Conservation (phyloP, 257 asterid species). For the Fraxinus quadrangulata region DNA sequence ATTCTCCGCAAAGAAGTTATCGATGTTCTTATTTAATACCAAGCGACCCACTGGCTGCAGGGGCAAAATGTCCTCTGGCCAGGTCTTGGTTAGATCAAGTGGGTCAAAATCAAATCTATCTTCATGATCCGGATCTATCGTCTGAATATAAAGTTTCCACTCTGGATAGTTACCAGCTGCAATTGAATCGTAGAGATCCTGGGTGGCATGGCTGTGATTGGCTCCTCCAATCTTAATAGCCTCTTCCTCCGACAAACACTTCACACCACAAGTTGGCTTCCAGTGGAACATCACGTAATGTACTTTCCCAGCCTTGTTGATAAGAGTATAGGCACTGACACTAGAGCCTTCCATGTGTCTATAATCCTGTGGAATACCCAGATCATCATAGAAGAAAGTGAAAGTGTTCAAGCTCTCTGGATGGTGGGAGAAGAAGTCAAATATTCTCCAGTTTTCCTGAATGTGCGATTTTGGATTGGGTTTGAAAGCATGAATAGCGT, state of each 20-base stretch:
- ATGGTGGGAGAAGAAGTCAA: constrained; percentile 31
- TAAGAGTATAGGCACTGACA: constrained; percentile 79
- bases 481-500: constrained; percentile 78
- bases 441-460: constrained; percentile 90
- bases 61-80: constrained; percentile 94
- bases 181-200: constrained; percentile 90
- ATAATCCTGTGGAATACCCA: constrained; percentile 38
- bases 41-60: constrained; percentile 46
- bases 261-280: constrained; percentile 98
- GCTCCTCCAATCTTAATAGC: constrained; percentile 81
- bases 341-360: constrained; percentile 93
- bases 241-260: constrained; percentile 75
- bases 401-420: constrained; percentile 91
- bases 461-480: constrained; percentile 95
- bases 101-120: constrained; percentile 89
- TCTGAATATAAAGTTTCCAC: constrained; percentile 94
- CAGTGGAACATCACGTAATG: constrained; percentile 91
- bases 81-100: constrained; percentile 82
- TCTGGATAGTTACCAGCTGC: constrained; percentile 90
- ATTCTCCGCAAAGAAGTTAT: constrained; percentile 60
- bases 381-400: constrained; percentile 77
- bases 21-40: constrained; percentile 88
- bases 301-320: constrained; percentile 89
- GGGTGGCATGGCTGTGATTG: constrained; percentile 94
- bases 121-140: constrained; percentile 24